phyloP scores from a whole-genome alignment of 352 stramenopile genomes.

The Phytophthora niederhauseri region DNA sequence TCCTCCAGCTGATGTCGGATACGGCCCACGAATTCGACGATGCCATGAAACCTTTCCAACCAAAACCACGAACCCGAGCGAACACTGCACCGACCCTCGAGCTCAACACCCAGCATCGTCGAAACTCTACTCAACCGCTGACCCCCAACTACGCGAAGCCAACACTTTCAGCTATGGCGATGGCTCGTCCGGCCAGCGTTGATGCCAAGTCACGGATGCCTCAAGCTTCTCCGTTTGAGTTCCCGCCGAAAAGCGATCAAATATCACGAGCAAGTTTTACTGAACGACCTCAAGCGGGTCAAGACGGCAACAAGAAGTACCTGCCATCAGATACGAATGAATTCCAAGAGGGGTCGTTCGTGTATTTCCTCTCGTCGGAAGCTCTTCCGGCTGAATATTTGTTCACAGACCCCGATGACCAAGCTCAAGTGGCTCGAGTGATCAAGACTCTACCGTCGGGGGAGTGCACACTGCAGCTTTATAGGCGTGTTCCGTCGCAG shows the following conservation, averaged over 20 bases:
- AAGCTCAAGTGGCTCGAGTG: constrained; percentile 50
- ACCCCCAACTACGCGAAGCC: constrained; percentile 34
- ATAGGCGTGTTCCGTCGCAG: constrained; percentile 25
- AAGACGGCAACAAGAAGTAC: constrained; percentile 13
- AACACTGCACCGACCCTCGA: constrained; percentile 9
- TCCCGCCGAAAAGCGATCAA: constrained; percentile 12
- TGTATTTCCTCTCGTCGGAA: constrained; percentile 41
- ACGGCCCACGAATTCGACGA: constrained; percentile 12
- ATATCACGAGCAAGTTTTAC: not conserved
- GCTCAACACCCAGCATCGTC: not conserved
- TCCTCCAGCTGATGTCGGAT: constrained; percentile 39
- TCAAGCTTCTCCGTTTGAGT: constrained; percentile 10
- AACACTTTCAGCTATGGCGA: constrained; percentile 14
- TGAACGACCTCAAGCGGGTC: not conserved
- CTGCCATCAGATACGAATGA: constrained; percentile 29
- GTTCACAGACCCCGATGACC: constrained; percentile 19
- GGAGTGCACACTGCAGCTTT: constrained; percentile 47
- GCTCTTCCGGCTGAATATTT: constrained; percentile 14
- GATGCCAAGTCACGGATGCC: constrained; percentile 16
- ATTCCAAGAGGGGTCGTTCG: constrained; percentile 37
- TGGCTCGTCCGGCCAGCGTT: constrained; percentile 27
- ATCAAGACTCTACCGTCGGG: constrained; percentile 33
- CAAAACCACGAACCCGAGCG: constrained; percentile 14
- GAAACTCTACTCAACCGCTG: not conserved
- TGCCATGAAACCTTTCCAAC: constrained; percentile 8